A percentile compares a stretch with the other conserved stretches of the same genome.
phyloP scores from a whole-genome alignment of 1,284 basidiomycete species.

The Puccinia polysora region DNA sequence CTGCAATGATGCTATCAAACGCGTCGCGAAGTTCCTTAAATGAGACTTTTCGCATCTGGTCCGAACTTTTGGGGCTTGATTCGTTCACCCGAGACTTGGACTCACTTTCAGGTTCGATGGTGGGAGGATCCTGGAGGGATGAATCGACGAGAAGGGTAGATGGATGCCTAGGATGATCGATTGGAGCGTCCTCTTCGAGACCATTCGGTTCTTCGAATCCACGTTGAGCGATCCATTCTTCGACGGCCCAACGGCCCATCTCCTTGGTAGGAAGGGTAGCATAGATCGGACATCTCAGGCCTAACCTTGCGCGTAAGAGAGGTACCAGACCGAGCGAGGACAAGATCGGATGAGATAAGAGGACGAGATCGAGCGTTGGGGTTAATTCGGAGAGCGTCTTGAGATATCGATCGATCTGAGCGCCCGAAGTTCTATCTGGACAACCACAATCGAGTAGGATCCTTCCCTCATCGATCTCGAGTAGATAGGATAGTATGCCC shows the following conservation, averaged over 20 bases:
- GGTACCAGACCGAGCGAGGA: conserved; percentile 69
- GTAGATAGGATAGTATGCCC: conserved; percentile 63
- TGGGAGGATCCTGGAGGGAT: conserved; percentile 36
- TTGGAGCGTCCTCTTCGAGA: conserved; percentile 1
- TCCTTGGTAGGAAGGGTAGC: conserved; percentile 92
- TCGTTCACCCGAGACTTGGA: conserved; percentile 45
- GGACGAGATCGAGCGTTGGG: conserved; percentile 73
- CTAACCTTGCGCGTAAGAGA: conserved; percentile 81
- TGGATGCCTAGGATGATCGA: conserved; percentile 43
- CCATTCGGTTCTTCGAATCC: conserved; percentile 60
- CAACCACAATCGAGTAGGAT: conserved; percentile 59
- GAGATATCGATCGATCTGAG: conserved; percentile 34
- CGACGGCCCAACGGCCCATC: conserved; percentile 78
- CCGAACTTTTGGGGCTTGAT: conserved; percentile 46
- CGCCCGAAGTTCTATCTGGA: background rate
- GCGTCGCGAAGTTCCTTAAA: conserved; percentile 84
- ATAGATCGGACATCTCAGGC: conserved; percentile 86
- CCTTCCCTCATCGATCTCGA: conserved; percentile 88
- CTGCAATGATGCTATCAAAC: conserved; percentile 83
- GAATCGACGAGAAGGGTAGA: conserved; percentile 35
- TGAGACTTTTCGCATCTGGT: conserved; percentile 63
- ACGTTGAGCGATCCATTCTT: conserved; percentile 50
- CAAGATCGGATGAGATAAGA: conserved; percentile 88
- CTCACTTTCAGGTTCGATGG: conserved; percentile 45
- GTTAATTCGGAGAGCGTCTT: conserved; percentile 49